phyloP scores from a whole-genome alignment of 176 grass and related monocot species.

The Areca catechu region DNA sequence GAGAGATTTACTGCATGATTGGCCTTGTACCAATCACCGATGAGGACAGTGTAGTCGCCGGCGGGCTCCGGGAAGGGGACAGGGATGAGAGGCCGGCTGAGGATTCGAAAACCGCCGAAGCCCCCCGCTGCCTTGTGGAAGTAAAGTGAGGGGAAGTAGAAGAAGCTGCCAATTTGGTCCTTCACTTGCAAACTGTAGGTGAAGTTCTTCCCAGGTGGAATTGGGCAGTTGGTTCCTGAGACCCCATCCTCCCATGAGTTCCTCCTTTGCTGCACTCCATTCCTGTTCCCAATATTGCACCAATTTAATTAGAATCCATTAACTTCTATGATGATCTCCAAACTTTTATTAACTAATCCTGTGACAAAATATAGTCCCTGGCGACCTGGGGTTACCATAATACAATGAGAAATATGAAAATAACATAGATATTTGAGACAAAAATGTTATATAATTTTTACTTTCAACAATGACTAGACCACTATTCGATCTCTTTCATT shows the following conservation, averaged over 20 bases:
- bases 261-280: conserved; percentile 12
- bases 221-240: conserved; percentile 11
- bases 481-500: no score
- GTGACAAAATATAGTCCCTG: no score
- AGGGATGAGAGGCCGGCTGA: conserved; percentile 6
- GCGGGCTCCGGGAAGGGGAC: conserved; percentile 8
- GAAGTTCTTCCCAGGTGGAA: conserved; percentile 2
- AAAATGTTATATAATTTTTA: no score
- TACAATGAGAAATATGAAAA: no score
- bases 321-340: background rate
- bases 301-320: background rate
- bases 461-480: no score
- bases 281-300: background rate
- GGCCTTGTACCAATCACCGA: conserved; percentile 9
- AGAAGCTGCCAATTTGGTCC: conserved; percentile 16
- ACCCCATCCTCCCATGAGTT: conserved; percentile 12
- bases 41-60: conserved; percentile 5
- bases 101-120: conserved; percentile 1
- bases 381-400: no score
- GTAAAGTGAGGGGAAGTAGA: conserved; percentile 10
- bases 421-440: no score
- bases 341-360: background rate
- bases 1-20: no score
- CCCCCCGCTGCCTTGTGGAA: conserved; percentile 10
- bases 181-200: conserved; percentile 9